phyloP scores from a whole-genome alignment of 2,329 filamentous ascomycete species.

The Trichoderma koningiopsis region DNA sequence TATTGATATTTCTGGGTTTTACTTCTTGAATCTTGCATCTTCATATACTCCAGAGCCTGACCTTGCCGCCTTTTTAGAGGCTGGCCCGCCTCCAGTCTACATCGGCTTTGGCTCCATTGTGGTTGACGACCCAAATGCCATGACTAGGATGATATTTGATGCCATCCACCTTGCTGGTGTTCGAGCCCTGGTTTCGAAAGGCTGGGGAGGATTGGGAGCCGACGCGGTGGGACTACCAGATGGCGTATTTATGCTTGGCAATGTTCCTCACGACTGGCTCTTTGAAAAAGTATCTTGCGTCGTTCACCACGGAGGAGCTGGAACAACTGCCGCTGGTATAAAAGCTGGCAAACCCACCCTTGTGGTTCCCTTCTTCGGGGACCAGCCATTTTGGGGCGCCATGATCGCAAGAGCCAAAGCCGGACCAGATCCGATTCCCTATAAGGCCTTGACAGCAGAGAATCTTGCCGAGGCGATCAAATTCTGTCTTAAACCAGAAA shows the following conservation, averaged over 20 bases:
- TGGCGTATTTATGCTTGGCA: slow-evolving; percentile 79
- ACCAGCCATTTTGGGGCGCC: slow-evolving; percentile 81
- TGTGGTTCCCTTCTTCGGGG: slow-evolving; percentile 84
- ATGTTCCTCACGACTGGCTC: slow-evolving; percentile 86
- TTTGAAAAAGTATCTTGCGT: slow-evolving; percentile 80
- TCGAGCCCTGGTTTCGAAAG: slow-evolving; percentile 81
- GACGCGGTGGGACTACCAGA: slow-evolving; percentile 71
- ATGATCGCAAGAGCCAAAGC: slow-evolving; percentile 75
- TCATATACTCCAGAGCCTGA: slow-evolving; percentile 67
- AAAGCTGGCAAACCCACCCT: slow-evolving; percentile 77
- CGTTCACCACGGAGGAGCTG: slow-evolving; percentile 85
- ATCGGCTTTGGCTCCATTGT: slow-evolving; percentile 85
- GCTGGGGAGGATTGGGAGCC: slow-evolving; percentile 82
- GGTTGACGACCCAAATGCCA: slow-evolving; percentile 70
- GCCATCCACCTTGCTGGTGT: slow-evolving; percentile 67
- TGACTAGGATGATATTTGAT: slow-evolving; percentile 73
- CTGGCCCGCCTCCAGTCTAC: slow-evolving; percentile 73
- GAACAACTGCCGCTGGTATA: slow-evolving; percentile 86
- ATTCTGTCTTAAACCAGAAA: slow-evolving; percentile 62
- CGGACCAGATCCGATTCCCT: slow-evolving; percentile 69
- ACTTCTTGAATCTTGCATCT: slow-evolving; percentile 68
- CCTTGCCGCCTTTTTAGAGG: slow-evolving; percentile 65
- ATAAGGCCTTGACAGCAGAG: slow-evolving; percentile 66
- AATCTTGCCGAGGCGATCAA: slow-evolving; percentile 66
- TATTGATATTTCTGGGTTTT: slow-evolving; percentile 76